These are phyloP conservation scores for Haematococcus lacustris DNA, from an alignment of 139 green algal species.

Conservation along the genomic window DNA sequence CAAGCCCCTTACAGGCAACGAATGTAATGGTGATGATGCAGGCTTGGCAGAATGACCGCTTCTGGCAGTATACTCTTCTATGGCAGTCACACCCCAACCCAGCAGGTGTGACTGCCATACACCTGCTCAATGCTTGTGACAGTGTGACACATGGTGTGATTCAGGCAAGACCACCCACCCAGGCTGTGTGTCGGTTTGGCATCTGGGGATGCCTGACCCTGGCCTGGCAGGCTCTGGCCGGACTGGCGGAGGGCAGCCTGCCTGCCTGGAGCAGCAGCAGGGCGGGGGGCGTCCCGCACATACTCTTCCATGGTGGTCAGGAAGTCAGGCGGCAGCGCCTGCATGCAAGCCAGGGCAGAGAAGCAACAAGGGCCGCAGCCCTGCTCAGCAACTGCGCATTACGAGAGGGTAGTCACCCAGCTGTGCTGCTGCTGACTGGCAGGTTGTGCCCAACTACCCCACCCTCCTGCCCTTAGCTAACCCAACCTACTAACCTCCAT, in stretches of 20 bases:
- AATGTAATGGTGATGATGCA: too few relatives aligned
- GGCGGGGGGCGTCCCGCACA: constrained; percentile 39
- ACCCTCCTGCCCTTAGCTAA: too few relatives aligned
- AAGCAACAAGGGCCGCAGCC: too few relatives aligned
- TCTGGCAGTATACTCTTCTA: too few relatives aligned
- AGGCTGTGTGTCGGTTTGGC: too few relatives aligned
- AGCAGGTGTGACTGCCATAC: background rate
- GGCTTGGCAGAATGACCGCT: background rate
- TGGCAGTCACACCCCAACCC: too few relatives aligned
- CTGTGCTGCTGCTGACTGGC: too few relatives aligned
- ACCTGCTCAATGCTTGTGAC: background rate
- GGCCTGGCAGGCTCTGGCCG: background rate
- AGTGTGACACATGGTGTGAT: background rate
- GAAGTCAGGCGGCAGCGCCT: constrained; percentile 76
- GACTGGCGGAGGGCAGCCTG: background rate
- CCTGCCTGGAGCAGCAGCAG: background rate
- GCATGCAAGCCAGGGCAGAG: constrained; percentile 11
- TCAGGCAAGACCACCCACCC: too few relatives aligned
- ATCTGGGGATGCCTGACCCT: background rate
- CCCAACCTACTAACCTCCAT: too few relatives aligned
- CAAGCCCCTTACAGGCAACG: background rate
- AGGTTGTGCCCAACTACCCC: too few relatives aligned
- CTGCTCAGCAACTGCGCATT: too few relatives aligned
- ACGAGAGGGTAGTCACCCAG: too few relatives aligned
- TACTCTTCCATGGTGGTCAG: constrained; percentile 85